Percentiles rank a stretch among this genome's conserved stretches.
Conservation (phyloP, 345 rosid species). For the Eucalyptus tenuipes region DNA sequence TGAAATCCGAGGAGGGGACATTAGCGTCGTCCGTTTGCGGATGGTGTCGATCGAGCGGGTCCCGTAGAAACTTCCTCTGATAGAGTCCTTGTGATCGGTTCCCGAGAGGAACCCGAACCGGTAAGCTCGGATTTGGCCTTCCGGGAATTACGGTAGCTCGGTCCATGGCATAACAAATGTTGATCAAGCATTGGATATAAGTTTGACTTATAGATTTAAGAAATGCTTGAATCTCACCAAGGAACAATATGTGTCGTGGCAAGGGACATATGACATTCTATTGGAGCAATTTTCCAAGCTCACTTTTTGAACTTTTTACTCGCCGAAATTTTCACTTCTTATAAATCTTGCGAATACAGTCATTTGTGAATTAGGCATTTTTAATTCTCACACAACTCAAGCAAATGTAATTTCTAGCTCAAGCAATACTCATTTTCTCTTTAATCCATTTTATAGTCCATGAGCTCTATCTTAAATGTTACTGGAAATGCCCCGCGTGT, state of each 20-base stretch:
- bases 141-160: neutral
- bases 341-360: neutral
- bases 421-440: neutral
- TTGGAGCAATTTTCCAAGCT: neutral
- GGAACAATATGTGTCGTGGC: neutral
- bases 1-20: neutral
- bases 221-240: neutral
- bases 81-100: neutral
- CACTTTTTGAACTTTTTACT: neutral
- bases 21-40: neutral
- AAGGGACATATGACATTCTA: no score
- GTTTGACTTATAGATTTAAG: no score
- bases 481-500: neutral
- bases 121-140: neutral
- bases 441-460: neutral
- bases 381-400: neutral
- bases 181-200: neutral
- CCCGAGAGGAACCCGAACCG: neutral
- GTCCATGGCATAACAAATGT: neutral
- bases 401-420: neutral
- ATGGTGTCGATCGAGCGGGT: neutral
- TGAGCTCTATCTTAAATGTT: neutral
- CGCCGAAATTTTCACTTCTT: accelerated
- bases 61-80: neutral
- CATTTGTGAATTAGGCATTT: neutral